A percentile compares a stretch with the other conserved stretches of the same genome.
Conservation (phyloP, 2,329 filamentous ascomycete genomes). For the Chalaropsis ovoidea region DNA sequence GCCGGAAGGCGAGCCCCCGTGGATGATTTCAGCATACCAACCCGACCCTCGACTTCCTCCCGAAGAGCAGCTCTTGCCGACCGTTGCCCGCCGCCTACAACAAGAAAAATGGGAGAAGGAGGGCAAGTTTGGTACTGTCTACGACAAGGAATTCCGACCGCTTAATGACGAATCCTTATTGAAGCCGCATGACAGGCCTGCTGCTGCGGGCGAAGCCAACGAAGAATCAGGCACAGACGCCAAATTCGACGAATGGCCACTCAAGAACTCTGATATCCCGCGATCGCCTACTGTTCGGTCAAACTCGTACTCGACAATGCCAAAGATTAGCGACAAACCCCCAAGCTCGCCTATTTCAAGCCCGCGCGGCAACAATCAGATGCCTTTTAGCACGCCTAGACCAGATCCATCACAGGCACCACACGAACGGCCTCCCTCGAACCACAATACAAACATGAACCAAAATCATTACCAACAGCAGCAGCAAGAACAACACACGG, state of each 20-base stretch:
- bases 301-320: slow-evolving; percentile 52
- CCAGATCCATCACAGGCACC: slow-evolving; percentile 6
- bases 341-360: slow-evolving; percentile 32
- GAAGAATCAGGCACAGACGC: slow-evolving; percentile 27
- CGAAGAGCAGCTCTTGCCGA: slow-evolving; percentile 90
- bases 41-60: slow-evolving; percentile 88
- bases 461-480: neutral
- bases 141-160: slow-evolving; percentile 79
- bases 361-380: slow-evolving; percentile 27
- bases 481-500: slow-evolving; percentile 3
- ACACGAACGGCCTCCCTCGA: slow-evolving; percentile 28
- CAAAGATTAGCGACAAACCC: slow-evolving; percentile 42
- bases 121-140: slow-evolving; percentile 72
- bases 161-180: slow-evolving; percentile 56
- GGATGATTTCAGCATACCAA: slow-evolving; percentile 90
- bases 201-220: slow-evolving; percentile 10
- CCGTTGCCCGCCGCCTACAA: slow-evolving; percentile 79
- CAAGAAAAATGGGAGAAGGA: slow-evolving; percentile 94
- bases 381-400: slow-evolving; percentile 15
- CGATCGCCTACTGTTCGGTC: slow-evolving; percentile 37
- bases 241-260: slow-evolving; percentile 47
- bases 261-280: slow-evolving; percentile 37
- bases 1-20: slow-evolving; percentile 90
- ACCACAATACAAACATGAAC: neutral
- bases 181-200: slow-evolving; percentile 36